phyloP scores from a whole-genome alignment of 257 asterid genomes.

The Salvia splendens region DNA sequence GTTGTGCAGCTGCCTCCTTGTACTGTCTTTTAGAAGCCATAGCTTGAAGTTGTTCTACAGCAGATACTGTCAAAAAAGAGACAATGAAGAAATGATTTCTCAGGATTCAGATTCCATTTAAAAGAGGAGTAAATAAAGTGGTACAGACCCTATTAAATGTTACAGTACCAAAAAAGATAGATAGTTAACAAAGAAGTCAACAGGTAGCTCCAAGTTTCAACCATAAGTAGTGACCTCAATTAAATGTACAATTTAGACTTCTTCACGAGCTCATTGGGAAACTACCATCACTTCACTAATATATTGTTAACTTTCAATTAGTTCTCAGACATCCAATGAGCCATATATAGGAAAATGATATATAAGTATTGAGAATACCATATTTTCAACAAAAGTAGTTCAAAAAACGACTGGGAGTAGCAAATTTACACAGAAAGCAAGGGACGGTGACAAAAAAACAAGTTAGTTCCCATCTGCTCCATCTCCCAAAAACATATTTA shows the following conservation, averaged over 20 bases:
- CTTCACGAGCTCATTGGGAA: slow-evolving; percentile 20
- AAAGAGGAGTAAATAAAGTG: slow-evolving; percentile 17
- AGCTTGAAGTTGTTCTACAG: slow-evolving; percentile 95
- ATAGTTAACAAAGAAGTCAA: slow-evolving; percentile 8
- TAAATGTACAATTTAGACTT: slow-evolving; percentile 18
- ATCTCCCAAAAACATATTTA: slow-evolving; percentile 13
- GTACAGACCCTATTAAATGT: slow-evolving; percentile 1
- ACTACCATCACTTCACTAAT: background rate
- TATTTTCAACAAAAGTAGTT: background rate
- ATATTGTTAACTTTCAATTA: slow-evolving; percentile 4
- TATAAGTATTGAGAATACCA: slow-evolving; percentile 14
- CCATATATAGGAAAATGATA: background rate
- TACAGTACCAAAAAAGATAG: background rate
- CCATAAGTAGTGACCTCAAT: slow-evolving; percentile 4
- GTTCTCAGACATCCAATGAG: slow-evolving; percentile 18
- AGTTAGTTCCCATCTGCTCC: background rate
- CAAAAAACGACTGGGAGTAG: background rate
- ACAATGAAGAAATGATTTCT: slow-evolving; percentile 25
- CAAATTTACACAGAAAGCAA: background rate
- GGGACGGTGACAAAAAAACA: background rate
- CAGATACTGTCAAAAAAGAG: slow-evolving; percentile 70
- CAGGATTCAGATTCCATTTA: slow-evolving; percentile 6
- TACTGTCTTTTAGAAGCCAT: slow-evolving; percentile 98
- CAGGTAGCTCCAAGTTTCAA: slow-evolving; percentile 17
- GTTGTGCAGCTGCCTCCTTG: slow-evolving; percentile 99